phyloP scores from a whole-genome alignment of 2,329 filamentous ascomycete species.

The Apiospora rasikravindrae region DNA sequence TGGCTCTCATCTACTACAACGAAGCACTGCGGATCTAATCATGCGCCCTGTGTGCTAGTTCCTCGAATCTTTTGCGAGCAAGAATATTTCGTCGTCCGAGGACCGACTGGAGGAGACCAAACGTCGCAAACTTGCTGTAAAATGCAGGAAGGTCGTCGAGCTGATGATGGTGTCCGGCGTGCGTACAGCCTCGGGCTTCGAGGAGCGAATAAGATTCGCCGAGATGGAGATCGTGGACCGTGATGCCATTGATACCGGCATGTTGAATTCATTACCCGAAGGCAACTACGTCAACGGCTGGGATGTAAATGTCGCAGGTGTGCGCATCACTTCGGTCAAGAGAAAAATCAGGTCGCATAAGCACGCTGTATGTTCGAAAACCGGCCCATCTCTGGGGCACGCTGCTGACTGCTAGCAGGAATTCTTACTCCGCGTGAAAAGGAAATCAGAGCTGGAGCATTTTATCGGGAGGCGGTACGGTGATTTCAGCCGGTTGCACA shows the following conservation, averaged over 20 bases:
- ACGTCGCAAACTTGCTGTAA: conserved; percentile 85
- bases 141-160: conserved; percentile 95
- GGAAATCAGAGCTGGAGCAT: conserved; percentile 73
- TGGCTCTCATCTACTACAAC: neutral
- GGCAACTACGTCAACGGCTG: conserved; percentile 93
- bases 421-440: conserved; percentile 87
- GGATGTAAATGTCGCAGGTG: conserved; percentile 95
- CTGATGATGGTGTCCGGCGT: conserved; percentile 99
- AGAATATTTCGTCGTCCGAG: conserved; percentile 96
- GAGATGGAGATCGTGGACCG: conserved; percentile 97
- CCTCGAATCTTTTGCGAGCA: conserved; percentile 94
- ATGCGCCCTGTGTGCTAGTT: conserved; percentile 63
- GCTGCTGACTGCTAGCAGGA: conserved; percentile 58
- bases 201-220: conserved; percentile 94
- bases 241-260: conserved; percentile 87
- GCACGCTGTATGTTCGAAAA: conserved; percentile 71
- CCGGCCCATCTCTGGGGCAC: neutral
- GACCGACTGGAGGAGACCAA: conserved; percentile 97
- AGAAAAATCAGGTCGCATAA: conserved; percentile 88
- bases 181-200: conserved; percentile 93
- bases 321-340: conserved; percentile 80
- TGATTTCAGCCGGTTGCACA: conserved; percentile 83
- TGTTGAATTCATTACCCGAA: conserved; percentile 86
- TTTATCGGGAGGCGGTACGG: conserved; percentile 88
- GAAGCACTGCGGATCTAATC: conserved; percentile 20